A percentile compares a stretch with the other conserved stretches of the same genome.
Evolutionary conservation across 1,139 yeast species (phyloP).

Genomic region (Scheffersomyces lignicola): DNA sequence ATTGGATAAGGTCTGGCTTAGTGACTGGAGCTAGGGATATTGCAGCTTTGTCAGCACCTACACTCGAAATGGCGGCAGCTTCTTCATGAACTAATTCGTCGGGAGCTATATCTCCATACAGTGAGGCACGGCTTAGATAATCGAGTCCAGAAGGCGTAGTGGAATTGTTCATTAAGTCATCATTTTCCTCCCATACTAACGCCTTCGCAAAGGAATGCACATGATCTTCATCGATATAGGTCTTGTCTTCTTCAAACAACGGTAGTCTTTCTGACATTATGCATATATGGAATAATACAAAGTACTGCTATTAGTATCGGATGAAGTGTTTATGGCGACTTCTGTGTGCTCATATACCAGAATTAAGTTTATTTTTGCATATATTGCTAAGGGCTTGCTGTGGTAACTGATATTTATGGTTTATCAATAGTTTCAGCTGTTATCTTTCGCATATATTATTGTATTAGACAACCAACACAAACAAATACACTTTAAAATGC

Average conservation of each 20-base stretch:
- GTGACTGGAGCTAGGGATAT: background rate
- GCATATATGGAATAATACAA: too few relatives aligned
- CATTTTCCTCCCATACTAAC: constrained; percentile 37
- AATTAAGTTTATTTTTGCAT: too few relatives aligned
- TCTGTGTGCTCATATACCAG: too few relatives aligned
- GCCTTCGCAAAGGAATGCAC: constrained; percentile 45
- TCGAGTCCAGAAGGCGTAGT: constrained; percentile 8
- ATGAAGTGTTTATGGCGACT: too few relatives aligned
- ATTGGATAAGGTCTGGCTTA: constrained; percentile 43
- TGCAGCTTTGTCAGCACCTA: background rate
- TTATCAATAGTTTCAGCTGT: too few relatives aligned
- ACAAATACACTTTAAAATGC: too few relatives aligned
- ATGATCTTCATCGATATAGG: constrained; percentile 38
- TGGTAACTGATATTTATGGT: too few relatives aligned
- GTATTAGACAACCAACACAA: too few relatives aligned
- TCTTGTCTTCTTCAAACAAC: constrained; percentile 30
- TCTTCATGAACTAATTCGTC: constrained; percentile 6
- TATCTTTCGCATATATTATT: too few relatives aligned
- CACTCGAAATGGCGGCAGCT: constrained; percentile 7
- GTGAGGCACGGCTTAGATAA: constrained; percentile 5
- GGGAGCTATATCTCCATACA: constrained; percentile 7
- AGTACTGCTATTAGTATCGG: too few relatives aligned
- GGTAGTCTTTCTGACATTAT: constrained; percentile 12
- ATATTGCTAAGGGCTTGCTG: too few relatives aligned
- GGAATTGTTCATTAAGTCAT: constrained; percentile 17